Evolutionary conservation across 179 eudicot species (phyloP).

Genomic region (Spinacia oleracea): DNA sequence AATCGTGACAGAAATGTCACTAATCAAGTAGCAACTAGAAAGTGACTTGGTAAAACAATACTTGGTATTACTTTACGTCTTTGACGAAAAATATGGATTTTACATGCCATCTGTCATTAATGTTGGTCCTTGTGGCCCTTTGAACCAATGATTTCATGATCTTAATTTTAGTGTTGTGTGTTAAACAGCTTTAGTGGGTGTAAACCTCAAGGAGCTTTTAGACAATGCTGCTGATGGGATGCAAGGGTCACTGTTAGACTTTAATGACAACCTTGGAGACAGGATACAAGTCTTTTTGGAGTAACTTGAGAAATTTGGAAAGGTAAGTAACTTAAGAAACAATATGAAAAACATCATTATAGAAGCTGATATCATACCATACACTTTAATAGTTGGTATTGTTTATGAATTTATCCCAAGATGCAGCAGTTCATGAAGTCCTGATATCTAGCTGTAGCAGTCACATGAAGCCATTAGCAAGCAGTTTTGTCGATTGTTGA

Average conservation of each 20-base stretch:
- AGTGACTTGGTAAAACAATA: neutral
- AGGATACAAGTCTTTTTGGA: constrained; percentile 88
- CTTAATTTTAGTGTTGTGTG: constrained; percentile 5
- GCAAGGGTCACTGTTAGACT: constrained; percentile 79
- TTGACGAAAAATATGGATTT: neutral
- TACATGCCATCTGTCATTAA: neutral
- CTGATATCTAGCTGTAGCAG: neutral
- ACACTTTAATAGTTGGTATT: neutral
- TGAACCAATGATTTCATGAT: neutral
- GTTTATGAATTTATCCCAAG: neutral
- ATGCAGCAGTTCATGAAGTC: neutral
- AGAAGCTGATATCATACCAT: neutral
- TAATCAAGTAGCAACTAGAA: too few species aligned
- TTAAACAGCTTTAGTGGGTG: constrained; percentile 73
- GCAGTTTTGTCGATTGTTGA: neutral
- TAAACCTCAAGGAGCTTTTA: constrained; percentile 72
- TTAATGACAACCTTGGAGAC: constrained; percentile 73
- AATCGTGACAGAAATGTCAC: too few species aligned
- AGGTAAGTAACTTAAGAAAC: neutral
- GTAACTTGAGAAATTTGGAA: constrained; percentile 30
- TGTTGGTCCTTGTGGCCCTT: neutral
- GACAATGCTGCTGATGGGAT: constrained; percentile 65
- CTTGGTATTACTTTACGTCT: too few species aligned
- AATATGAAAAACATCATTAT: neutral
- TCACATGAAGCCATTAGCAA: neutral